phyloP scores from a whole-genome alignment of 2,329 filamentous ascomycete genomes.

The Colletotrichum nymphaeae region DNA sequence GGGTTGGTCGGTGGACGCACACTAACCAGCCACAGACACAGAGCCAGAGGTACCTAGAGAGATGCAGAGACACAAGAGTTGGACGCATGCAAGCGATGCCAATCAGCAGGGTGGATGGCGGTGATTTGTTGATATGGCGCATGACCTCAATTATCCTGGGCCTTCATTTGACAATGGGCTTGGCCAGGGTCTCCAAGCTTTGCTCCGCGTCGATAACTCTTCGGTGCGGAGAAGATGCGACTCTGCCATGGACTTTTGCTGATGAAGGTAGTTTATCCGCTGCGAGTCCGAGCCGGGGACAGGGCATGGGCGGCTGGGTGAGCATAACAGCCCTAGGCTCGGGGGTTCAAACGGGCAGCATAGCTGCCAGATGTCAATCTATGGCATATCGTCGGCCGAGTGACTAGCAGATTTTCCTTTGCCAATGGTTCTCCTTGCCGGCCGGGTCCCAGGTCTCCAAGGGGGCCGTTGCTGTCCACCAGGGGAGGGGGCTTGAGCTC shows the following conservation, averaged over 20 bases:
- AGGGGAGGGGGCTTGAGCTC: background rate
- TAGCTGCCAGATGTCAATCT: background rate
- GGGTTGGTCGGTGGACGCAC: background rate
- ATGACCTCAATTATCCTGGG: slow-evolving; percentile 5
- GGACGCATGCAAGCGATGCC: slow-evolving; percentile 15
- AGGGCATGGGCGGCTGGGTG: slow-evolving; percentile 7
- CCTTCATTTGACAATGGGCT: background rate
- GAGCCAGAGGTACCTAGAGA: background rate
- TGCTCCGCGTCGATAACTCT: slow-evolving; percentile 24
- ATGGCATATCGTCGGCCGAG: background rate
- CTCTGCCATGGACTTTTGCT: slow-evolving; percentile 28
- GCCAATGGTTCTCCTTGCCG: background rate
- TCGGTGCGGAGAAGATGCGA: slow-evolving; percentile 32
- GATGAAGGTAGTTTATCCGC: slow-evolving; percentile 33
- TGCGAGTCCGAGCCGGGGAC: slow-evolving; percentile 8
- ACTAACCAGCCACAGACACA: slow-evolving; percentile 11
- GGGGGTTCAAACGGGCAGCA: background rate
- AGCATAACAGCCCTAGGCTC: background rate
- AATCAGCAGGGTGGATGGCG: slow-evolving; percentile 5
- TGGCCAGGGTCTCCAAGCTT: slow-evolving; percentile 27
- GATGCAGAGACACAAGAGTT: background rate
- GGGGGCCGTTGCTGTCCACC: background rate
- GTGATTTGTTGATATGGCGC: slow-evolving; percentile 16
- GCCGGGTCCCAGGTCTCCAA: background rate
- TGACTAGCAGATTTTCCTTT: background rate